Conservation (phyloP, 1,284 basidiomycete genomes). For the Sanghuangporus baumii region DNA sequence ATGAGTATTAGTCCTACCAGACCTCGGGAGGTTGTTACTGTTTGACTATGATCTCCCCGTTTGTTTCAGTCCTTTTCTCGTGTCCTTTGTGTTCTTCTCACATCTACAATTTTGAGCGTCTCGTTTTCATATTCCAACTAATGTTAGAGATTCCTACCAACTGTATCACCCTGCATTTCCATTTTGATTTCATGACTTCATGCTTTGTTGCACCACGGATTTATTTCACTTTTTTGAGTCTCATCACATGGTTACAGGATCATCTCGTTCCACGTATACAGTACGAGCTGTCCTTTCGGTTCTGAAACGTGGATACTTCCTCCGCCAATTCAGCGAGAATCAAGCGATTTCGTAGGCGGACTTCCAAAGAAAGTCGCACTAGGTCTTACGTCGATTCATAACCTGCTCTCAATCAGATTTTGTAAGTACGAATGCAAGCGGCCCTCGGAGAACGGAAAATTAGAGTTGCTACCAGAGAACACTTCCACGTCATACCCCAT, state of each 20-base stretch:
- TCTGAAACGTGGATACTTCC: background rate
- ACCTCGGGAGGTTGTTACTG: constrained; percentile 1
- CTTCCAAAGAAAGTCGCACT: background rate
- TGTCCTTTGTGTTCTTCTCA: background rate
- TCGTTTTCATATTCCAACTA: too few species aligned
- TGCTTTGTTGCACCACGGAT: background rate
- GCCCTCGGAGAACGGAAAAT: background rate
- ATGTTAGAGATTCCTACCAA: background rate
- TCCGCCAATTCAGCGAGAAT: constrained; percentile 1
- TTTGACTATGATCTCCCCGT: background rate
- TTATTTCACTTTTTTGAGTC: too few species aligned
- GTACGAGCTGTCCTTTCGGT: background rate
- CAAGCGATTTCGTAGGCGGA: background rate
- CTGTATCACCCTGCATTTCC: background rate
- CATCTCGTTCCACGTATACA: background rate
- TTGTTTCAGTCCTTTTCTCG: background rate
- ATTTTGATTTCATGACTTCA: background rate
- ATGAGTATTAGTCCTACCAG: constrained; percentile 72
- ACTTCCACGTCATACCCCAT: background rate
- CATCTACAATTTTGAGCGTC: background rate
- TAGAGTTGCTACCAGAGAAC: background rate
- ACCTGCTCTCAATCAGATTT: background rate
- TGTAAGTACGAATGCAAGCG: background rate
- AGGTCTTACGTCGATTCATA: background rate
- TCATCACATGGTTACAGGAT: too few species aligned